These are phyloP conservation scores for Auricularia cornea DNA, from an alignment of 768 basidiomycete genomes.

Conservation along the genomic window DNA sequence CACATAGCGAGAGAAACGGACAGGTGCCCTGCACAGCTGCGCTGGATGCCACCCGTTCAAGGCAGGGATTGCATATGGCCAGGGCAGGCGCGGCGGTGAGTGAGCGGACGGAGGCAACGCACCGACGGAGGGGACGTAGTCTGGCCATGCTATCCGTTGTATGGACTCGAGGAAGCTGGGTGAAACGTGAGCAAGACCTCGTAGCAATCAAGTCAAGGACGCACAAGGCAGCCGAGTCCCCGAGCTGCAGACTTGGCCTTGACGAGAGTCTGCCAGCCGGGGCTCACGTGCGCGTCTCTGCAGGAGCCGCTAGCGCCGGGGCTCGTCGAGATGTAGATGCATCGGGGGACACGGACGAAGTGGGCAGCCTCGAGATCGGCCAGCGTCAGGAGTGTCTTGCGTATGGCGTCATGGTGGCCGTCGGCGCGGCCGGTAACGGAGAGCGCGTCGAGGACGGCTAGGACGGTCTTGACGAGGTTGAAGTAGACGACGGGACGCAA, in stretches of 20 bases:
- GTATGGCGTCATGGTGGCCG: slow-evolving; percentile 22
- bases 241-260: slow-evolving; percentile 40
- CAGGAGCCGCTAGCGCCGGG: slow-evolving; percentile 30
- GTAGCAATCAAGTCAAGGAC: slow-evolving; percentile 21
- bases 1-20: too few species aligned
- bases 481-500: slow-evolving; percentile 79
- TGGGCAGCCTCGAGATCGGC: slow-evolving; percentile 59
- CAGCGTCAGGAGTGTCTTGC: slow-evolving; percentile 53
- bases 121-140: slow-evolving; percentile 69
- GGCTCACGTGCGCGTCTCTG: slow-evolving; percentile 53
- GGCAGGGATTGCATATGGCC: slow-evolving; percentile 13
- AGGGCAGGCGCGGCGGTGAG: background rate
- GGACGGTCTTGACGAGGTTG: slow-evolving; percentile 76
- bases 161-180: slow-evolving; percentile 61
- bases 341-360: slow-evolving; percentile 58
- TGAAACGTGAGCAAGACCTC: slow-evolving; percentile 4
- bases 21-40: too few species aligned
- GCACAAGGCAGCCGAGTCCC: slow-evolving; percentile 72
- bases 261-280: slow-evolving; percentile 62
- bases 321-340: slow-evolving; percentile 37
- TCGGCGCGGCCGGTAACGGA: slow-evolving; percentile 22
- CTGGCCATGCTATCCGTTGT: slow-evolving; percentile 54
- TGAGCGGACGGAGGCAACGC: slow-evolving; percentile 8
- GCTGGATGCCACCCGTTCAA: too few species aligned
- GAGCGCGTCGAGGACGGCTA: slow-evolving; percentile 63